These are phyloP conservation scores for Fragilariopsis cylindrus DNA, from an alignment of 108 stramenopile genomes.

Conservation along the genomic window DNA sequence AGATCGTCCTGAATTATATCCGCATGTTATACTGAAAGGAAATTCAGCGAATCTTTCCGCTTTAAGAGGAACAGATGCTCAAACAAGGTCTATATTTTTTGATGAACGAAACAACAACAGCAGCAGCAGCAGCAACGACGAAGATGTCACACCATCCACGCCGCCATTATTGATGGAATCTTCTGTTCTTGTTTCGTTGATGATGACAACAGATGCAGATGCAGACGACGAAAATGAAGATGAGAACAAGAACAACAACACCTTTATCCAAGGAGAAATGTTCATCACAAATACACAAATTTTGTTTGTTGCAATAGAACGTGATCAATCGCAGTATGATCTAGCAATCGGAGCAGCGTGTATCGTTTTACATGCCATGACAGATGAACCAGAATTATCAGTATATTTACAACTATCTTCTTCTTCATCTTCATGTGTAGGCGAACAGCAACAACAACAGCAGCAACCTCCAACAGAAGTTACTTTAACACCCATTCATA, in stretches of 20 bases:
- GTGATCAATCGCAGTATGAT: slow-evolving; percentile 29
- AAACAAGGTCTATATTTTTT: slow-evolving; percentile 24
- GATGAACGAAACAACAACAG: slow-evolving; percentile 12
- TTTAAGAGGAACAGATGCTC: slow-evolving; percentile 25
- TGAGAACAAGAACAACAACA: not conserved
- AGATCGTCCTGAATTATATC: slow-evolving; percentile 32
- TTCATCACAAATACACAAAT: slow-evolving; percentile 36
- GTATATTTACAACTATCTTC: slow-evolving; percentile 38
- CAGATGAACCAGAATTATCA: slow-evolving; percentile 42
- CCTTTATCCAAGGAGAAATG: slow-evolving; percentile 13
- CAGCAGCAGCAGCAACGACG: not conserved
- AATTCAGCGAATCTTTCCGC: slow-evolving; percentile 25
- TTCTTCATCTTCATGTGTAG: not conserved
- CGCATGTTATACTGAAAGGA: slow-evolving; percentile 27
- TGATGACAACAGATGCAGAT: slow-evolving; percentile 4
- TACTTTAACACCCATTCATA: slow-evolving; percentile 43
- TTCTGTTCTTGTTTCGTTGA: slow-evolving; percentile 6
- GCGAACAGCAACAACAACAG: not conserved
- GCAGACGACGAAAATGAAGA: slow-evolving; percentile 5
- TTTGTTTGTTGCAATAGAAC: slow-evolving; percentile 22
- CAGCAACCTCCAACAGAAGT: slow-evolving; percentile 36
- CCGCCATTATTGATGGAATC: slow-evolving; percentile 9
- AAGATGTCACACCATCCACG: too few relatives aligned
- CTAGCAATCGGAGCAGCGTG: slow-evolving; percentile 63
- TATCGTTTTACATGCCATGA: slow-evolving; percentile 72